Evolutionary conservation across 2,329 filamentous ascomycete species (phyloP).

Genomic region (Stachybotrys elegans): DNA sequence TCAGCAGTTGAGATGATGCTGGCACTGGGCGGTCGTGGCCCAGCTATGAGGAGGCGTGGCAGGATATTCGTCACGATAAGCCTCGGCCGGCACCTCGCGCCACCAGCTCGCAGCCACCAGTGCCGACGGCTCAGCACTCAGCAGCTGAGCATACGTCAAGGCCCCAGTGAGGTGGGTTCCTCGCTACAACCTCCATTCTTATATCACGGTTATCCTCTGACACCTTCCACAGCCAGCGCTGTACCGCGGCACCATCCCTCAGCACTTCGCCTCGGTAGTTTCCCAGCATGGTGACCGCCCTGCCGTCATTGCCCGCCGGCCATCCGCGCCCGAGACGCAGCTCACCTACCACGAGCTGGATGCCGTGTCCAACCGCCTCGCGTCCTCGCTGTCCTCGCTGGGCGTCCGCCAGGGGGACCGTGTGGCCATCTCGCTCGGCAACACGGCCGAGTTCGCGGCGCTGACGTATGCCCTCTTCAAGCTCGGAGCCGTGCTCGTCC

Average conservation of each 20-base stretch:
- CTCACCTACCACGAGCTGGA: conserved; percentile 76
- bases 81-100: no score
- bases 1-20: no score
- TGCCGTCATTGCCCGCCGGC: conserved; percentile 49
- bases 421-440: conserved; percentile 82
- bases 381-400: conserved; percentile 60
- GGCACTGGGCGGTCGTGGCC: no score
- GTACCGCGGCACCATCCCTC: conserved; percentile 62
- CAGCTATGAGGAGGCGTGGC: no score
- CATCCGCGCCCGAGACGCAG: conserved; percentile 51
- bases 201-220: no score
- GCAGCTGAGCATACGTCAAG: no score
- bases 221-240: conserved; percentile 55
- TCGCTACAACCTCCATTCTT: no score
- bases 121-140: no score
- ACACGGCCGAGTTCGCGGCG: conserved; percentile 76
- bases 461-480: conserved; percentile 91
- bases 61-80: no score
- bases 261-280: conserved; percentile 66
- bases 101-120: no score
- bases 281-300: conserved; percentile 57
- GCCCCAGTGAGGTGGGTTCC: no score
- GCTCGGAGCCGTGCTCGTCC: conserved; percentile 89
- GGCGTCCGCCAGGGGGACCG: conserved; percentile 79
- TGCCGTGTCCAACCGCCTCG: conserved; percentile 68